A percentile compares a stretch with the other conserved stretches of the same genome.
These are phyloP conservation scores for Somion occarium DNA, from an alignment of 1,284 basidiomycete species.

Conservation along the genomic window DNA sequence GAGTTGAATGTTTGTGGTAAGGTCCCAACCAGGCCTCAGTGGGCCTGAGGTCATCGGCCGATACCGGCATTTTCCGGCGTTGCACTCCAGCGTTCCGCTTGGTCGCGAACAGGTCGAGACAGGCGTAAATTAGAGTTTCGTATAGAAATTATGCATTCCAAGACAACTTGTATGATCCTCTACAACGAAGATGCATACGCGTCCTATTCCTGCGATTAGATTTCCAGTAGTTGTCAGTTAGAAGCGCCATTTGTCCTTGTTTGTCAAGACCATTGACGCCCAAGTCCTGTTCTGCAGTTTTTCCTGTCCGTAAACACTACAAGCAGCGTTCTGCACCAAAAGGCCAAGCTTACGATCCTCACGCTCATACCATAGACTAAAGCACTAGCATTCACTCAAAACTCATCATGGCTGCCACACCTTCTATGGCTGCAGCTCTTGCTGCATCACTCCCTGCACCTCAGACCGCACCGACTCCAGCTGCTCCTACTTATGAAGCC, in stretches of 20 bases:
- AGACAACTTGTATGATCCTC: too few species aligned
- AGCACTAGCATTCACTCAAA: background rate
- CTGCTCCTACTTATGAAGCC: conserved; percentile 66
- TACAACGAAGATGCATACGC: too few species aligned
- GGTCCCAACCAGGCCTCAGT: background rate
- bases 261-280: conserved; percentile 2
- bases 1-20: background rate
- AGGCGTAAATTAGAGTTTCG: too few species aligned
- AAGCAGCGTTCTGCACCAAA: background rate
- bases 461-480: conserved; percentile 49
- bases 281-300: background rate
- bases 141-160: too few species aligned
- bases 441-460: conserved; percentile 79
- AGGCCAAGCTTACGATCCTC: background rate
- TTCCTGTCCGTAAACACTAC: background rate
- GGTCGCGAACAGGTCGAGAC: background rate
- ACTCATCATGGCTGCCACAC: conserved; percentile 47
- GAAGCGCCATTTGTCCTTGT: background rate
- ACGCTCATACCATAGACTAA: background rate
- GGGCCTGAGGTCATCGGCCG: background rate
- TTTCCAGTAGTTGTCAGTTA: background rate
- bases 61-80: background rate
- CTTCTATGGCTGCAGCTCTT: conserved; percentile 85
- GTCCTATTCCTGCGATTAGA: background rate
- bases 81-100: background rate